A percentile compares a stretch with the other conserved stretches of the same genome.
phyloP scores from a whole-genome alignment of 352 stramenopile species.

The Phytopythium helicoides region DNA sequence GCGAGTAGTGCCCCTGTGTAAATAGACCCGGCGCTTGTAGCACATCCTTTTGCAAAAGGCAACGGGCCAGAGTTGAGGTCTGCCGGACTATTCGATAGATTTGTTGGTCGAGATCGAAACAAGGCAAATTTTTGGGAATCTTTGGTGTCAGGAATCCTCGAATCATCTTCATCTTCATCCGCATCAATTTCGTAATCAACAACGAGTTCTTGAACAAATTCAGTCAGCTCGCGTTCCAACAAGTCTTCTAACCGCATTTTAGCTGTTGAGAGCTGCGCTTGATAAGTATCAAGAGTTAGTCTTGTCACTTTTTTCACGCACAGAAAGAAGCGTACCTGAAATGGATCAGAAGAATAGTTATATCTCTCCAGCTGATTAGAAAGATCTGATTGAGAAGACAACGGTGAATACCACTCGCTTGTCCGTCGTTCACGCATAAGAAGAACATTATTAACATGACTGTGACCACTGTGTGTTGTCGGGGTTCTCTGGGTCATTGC shows the following conservation, averaged over 20 bases:
- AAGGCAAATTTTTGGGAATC: constrained; percentile 12
- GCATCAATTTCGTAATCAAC: constrained; percentile 4
- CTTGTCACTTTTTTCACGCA: background rate
- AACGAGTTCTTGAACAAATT: constrained; percentile 25
- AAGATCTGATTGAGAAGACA: background rate
- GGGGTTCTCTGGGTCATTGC: background rate
- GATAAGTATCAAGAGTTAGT: background rate
- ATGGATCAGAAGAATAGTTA: constrained; percentile 43
- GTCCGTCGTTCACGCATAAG: constrained; percentile 43
- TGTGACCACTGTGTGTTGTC: constrained; percentile 17
- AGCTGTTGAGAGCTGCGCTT: constrained; percentile 19
- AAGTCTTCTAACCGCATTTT: constrained; percentile 36
- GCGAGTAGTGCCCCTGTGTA: constrained; percentile 42
- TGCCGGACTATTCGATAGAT: background rate
- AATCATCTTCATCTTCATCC: background rate
- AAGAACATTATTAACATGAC: constrained; percentile 60
- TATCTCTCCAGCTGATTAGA: constrained; percentile 32
- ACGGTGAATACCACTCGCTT: constrained; percentile 10
- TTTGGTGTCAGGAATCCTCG: background rate
- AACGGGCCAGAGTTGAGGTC: background rate
- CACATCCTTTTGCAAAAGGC: constrained; percentile 36
- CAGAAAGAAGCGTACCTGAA: constrained; percentile 29
- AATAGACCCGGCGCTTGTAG: constrained; percentile 31
- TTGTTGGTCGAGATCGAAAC: constrained; percentile 10
- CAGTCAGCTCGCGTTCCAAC: constrained; percentile 18